Evolutionary conservation across 2,329 filamentous ascomycete species (phyloP), one percentile per base, ranked within the genome.

Genomic region (Fusarium equiseti): DNA sequence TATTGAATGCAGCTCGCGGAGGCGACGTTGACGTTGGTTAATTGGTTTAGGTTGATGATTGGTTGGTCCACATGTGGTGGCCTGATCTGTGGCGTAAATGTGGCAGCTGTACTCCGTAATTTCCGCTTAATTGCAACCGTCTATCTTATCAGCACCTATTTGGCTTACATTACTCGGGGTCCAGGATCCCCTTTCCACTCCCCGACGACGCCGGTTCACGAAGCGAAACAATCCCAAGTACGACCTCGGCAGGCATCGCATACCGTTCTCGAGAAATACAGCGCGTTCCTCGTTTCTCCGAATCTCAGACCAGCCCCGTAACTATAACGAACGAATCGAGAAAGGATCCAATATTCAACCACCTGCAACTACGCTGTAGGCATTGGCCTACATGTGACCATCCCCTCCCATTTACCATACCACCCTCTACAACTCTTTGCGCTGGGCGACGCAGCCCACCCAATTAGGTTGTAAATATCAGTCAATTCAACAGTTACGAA

Each of bases 381-480:
- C 65, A 45, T 60, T 67, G 71, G 68, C 72, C 66, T 70, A 72
- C 73, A 76, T 76, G 74, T 76, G 73, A 76, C 73, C 66, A 50
- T 67, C 58, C 62, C 67, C 70, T 73, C 67, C 72, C 53, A 60
- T 63, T 35, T 54, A 63, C 58, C 59, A 49, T 71, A 38, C 73
- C 72, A 75, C 73, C 71, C 71, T 74, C 64, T 68, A 73, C 59
- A 66, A 67, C 59, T 56, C 59, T 66, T 68, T 63, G 61, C 56
- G 64, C 66, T 59, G 62, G 63, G 63, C 66, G 72, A 58, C 55
- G 53, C 69, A 59, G 62, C 57, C 56, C 57, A 63, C 60, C 75
- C 75, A 75, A 77, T 77, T 75, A 75, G 73, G 49, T 64, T 54
- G 50, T 58, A 31, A 62, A 66, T 44, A 61, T 67, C 43, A 63